Evolutionary conservation across 352 stramenopile genomes (phyloP).

Genomic region (Pythium phragmiticola): DNA sequence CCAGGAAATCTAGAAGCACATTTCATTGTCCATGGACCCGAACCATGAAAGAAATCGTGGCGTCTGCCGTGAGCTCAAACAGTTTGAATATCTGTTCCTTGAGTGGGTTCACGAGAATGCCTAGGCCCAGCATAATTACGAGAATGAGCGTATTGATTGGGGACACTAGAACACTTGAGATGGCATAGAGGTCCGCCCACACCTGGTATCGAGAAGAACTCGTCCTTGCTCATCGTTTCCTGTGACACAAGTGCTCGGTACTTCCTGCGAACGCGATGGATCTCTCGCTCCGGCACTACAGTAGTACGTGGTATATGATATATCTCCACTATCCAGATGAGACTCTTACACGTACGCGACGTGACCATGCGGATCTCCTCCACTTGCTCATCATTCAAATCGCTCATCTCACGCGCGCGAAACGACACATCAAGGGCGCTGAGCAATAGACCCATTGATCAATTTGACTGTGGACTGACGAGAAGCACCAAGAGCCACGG

Average conservation of each 20-base stretch:
- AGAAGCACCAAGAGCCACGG: not conserved
- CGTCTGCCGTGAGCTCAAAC: slow-evolving; percentile 36
- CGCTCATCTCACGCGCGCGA: slow-evolving; percentile 18
- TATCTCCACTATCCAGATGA: not conserved
- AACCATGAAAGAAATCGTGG: slow-evolving; percentile 33
- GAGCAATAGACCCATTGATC: slow-evolving; percentile 17
- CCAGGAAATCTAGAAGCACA: not conserved
- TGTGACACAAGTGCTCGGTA: slow-evolving; percentile 15
- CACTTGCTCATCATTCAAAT: slow-evolving; percentile 55
- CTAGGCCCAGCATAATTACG: not conserved
- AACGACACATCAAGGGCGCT: not conserved
- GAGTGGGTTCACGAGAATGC: slow-evolving; percentile 44
- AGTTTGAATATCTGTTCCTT: slow-evolving; percentile 44
- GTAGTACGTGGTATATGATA: not conserved
- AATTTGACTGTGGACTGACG: not conserved
- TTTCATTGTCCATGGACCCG: not conserved
- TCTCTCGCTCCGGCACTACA: slow-evolving; percentile 51
- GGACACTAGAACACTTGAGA: too few species aligned
- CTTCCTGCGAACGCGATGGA: slow-evolving; percentile 40
- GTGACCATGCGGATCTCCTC: slow-evolving; percentile 66
- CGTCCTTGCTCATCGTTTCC: slow-evolving; percentile 55
- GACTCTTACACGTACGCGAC: slow-evolving; percentile 27
- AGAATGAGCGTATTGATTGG: too few species aligned
- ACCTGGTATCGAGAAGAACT: slow-evolving; percentile 40
- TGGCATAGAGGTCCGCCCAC: not conserved